Percentiles rank a stretch among this genome's conserved stretches.
Conservation (phyloP, 2,329 filamentous ascomycete species). For the Ceratocystis ficicola region DNA sequence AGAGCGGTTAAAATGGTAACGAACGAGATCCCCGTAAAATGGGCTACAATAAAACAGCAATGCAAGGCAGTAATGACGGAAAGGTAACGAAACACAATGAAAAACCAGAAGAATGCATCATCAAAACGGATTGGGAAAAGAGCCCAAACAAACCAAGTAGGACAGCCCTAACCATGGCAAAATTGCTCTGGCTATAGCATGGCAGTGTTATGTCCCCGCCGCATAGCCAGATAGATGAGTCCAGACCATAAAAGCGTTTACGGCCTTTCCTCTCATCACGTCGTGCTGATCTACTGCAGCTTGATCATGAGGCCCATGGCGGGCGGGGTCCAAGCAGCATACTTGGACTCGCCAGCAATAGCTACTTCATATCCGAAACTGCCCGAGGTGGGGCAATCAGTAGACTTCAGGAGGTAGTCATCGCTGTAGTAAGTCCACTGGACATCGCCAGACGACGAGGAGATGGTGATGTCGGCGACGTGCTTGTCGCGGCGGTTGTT, state of each 20-base stretch:
- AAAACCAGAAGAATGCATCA: background rate
- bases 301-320: slow-evolving; percentile 17
- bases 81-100: background rate
- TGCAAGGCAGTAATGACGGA: background rate
- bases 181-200: background rate
- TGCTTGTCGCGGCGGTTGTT: slow-evolving; percentile 27
- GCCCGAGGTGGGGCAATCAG: slow-evolving; percentile 11
- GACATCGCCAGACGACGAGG: slow-evolving; percentile 16
- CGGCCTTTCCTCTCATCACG: background rate
- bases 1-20: no score
- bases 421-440: slow-evolving; percentile 20
- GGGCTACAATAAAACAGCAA: no score
- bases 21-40: no score
- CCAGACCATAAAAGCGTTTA: background rate
- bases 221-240: background rate
- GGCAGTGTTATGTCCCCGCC: background rate
- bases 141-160: background rate
- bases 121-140: background rate
- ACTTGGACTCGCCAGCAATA: slow-evolving; percentile 16
- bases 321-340: slow-evolving; percentile 9
- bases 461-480: slow-evolving; percentile 22
- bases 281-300: background rate
- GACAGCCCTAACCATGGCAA: background rate
- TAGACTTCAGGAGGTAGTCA: background rate
- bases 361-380: slow-evolving; percentile 20